phyloP scores from a whole-genome alignment of 805 yeast species.

The Zygosaccharomyces kombuchaensis region DNA sequence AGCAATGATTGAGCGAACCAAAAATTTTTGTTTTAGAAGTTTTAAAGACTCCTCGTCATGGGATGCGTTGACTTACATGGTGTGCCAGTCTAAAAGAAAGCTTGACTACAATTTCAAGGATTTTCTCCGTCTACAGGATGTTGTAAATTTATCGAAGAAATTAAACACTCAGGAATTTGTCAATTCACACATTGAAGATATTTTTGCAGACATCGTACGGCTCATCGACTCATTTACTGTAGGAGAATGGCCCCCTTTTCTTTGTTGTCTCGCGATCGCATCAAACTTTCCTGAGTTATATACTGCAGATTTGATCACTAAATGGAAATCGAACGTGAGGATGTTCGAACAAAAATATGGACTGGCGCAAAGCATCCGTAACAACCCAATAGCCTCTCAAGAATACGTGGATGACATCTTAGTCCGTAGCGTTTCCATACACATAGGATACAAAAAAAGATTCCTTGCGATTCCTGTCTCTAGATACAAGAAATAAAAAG shows the following conservation, averaged over 20 bases:
- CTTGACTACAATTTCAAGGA: slow-evolving; percentile 10
- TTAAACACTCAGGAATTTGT: not conserved
- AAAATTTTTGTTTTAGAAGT: slow-evolving; percentile 27
- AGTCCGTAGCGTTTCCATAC: slow-evolving; percentile 4
- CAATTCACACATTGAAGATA: not conserved
- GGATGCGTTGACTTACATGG: slow-evolving; percentile 28
- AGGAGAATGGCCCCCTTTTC: slow-evolving; percentile 28
- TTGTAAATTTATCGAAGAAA: not conserved
- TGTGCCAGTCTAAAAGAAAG: slow-evolving; percentile 10
- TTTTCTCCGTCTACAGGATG: slow-evolving; percentile 5
- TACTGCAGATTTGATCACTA: not conserved
- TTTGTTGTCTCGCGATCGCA: slow-evolving; percentile 17
- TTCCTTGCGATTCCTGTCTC: not conserved
- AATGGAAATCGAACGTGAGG: slow-evolving; percentile 20
- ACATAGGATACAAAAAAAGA: slow-evolving; percentile 17
- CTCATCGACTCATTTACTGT: slow-evolving; percentile 19
- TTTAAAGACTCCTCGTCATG: slow-evolving; percentile 36
- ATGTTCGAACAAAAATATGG: slow-evolving; percentile 15
- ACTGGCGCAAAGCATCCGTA: slow-evolving; percentile 5
- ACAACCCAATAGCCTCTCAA: slow-evolving; percentile 14
- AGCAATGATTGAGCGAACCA: slow-evolving; percentile 13
- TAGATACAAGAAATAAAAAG: not conserved
- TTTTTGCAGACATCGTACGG: slow-evolving; percentile 8
- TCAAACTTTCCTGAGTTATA: slow-evolving; percentile 1
- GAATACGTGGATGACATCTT: slow-evolving; percentile 9